phyloP scores from a whole-genome alignment of 768 basidiomycete genomes.

The Tricholoma flavovirens region DNA sequence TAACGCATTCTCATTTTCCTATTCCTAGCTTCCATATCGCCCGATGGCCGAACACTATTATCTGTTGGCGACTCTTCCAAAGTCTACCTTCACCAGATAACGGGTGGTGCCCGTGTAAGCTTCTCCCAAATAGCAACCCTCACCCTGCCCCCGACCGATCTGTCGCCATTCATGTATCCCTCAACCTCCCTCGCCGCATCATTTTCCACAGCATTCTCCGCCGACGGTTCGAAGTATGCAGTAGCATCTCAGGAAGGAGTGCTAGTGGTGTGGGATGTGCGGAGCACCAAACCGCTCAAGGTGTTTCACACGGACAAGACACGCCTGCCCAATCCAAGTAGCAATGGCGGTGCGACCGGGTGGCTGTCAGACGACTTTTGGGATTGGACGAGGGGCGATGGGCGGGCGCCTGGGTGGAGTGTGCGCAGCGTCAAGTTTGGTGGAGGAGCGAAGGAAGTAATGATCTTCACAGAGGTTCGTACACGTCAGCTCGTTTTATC shows the following conservation, averaged over 20 bases:
- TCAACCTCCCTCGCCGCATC: slow-evolving; percentile 55
- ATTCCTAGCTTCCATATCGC: slow-evolving; percentile 75
- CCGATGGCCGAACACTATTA: slow-evolving; percentile 79
- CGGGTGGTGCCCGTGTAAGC: slow-evolving; percentile 53
- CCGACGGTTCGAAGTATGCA: slow-evolving; percentile 72
- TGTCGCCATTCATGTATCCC: slow-evolving; percentile 29
- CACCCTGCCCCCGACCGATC: slow-evolving; percentile 52
- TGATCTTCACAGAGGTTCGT: slow-evolving; percentile 87
- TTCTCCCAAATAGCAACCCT: slow-evolving; percentile 69
- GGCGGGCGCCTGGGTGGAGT: slow-evolving; percentile 74
- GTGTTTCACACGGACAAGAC: slow-evolving; percentile 56
- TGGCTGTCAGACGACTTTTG: slow-evolving; percentile 61
- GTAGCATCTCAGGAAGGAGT: slow-evolving; percentile 80
- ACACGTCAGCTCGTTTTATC: slow-evolving; percentile 1
- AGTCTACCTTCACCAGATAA: slow-evolving; percentile 75
- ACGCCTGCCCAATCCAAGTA: slow-evolving; percentile 17
- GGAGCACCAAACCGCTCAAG: slow-evolving; percentile 65
- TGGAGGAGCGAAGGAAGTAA: slow-evolving; percentile 61
- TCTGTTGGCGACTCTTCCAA: slow-evolving; percentile 90
- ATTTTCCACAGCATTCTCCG: slow-evolving; percentile 76
- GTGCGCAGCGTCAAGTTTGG: slow-evolving; percentile 85
- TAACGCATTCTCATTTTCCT: slow-evolving; percentile 8
- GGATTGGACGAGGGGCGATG: slow-evolving; percentile 57
- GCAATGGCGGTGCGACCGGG: slow-evolving; percentile 38
- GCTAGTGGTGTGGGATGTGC: slow-evolving; percentile 79